These are phyloP conservation scores for Rhodamnia argentea DNA, from an alignment of 345 rosid genomes.

Conservation along the genomic window DNA sequence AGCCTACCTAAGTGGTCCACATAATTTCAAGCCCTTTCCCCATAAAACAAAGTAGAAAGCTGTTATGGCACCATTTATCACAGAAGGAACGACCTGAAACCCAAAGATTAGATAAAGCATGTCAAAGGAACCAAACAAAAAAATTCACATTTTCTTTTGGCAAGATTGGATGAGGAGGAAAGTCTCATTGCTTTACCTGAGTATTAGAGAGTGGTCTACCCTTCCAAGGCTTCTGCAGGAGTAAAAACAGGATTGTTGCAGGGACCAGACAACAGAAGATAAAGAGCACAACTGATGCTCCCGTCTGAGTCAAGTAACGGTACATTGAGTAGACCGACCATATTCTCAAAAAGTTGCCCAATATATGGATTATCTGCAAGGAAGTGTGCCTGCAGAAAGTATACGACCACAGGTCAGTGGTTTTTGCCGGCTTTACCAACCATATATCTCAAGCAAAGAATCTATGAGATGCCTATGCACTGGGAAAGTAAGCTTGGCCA, in stretches of 20 bases:
- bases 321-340: conserved; percentile 96
- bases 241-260: conserved; percentile 56
- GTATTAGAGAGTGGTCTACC: conserved; percentile 85
- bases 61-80: conserved; percentile 86
- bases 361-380: conserved; percentile 68
- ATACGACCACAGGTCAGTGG: not conserved
- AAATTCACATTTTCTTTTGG: not conserved
- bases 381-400: conserved; percentile 56
- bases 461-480: not conserved
- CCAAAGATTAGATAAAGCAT: conserved; percentile 2
- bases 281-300: conserved; percentile 84
- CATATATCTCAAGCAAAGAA: not conserved
- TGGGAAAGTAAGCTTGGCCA: not conserved
- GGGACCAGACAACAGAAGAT: conserved; percentile 81
- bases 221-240: conserved; percentile 94
- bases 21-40: conserved; percentile 86
- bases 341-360: conserved; percentile 77
- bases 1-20: conserved; percentile 89
- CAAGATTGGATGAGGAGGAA: not conserved
- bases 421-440: not conserved
- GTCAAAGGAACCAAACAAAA: not conserved
- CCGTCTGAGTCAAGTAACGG: conserved; percentile 63
- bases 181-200: conserved; percentile 37
- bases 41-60: conserved; percentile 88
- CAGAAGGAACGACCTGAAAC: conserved; percentile 81